Conservation (phyloP, 1,139 yeast species). For the Suhomyces ambrosiae region DNA sequence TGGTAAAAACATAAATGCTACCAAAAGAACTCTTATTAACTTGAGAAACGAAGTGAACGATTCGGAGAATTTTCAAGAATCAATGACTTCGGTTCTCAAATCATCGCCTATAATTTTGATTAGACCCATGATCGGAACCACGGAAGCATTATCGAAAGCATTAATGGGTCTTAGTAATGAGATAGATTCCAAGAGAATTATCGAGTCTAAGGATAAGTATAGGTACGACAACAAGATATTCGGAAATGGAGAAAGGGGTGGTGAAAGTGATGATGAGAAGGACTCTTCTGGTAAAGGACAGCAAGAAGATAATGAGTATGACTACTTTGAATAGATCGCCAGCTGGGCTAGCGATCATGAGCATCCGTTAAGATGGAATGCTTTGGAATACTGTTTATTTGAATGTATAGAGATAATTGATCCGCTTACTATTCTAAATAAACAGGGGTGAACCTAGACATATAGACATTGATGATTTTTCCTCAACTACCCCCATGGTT, state of each 20-base stretch:
- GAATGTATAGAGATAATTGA: no score
- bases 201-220: slow-evolving; percentile 40
- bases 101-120: slow-evolving; percentile 81
- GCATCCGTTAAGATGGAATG: no score
- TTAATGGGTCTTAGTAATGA: slow-evolving; percentile 83
- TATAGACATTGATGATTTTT: background rate
- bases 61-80: slow-evolving; percentile 66
- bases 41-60: slow-evolving; percentile 64
- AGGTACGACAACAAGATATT: slow-evolving; percentile 7
- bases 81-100: slow-evolving; percentile 66
- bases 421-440: no score
- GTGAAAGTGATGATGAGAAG: slow-evolving; percentile 10
- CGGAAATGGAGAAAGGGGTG: slow-evolving; percentile 1
- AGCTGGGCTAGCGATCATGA: background rate
- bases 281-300: background rate
- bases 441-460: no score
- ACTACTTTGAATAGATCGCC: slow-evolving; percentile 6
- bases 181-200: slow-evolving; percentile 59
- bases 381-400: no score
- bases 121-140: slow-evolving; percentile 88
- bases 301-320: slow-evolving; percentile 8
- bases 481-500: no score
- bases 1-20: slow-evolving; percentile 67
- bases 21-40: slow-evolving; percentile 61
- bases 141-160: slow-evolving; percentile 84